Percentiles rank a stretch among this genome's conserved stretches.
Evolutionary conservation across 768 basidiomycete species (phyloP).

Genomic region (Serendipita indica): DNA sequence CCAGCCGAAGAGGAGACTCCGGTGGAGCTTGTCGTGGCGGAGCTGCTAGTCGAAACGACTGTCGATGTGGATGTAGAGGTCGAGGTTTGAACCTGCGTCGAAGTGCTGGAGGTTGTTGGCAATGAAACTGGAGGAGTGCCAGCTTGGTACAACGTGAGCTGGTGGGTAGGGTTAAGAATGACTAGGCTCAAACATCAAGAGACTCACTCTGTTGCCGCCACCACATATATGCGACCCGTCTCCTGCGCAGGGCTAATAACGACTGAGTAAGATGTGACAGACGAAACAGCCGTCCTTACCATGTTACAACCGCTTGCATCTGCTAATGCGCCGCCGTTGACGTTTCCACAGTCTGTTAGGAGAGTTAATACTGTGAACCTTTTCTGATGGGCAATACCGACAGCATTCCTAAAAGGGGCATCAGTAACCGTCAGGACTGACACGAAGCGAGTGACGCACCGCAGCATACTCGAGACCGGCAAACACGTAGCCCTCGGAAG

Average conservation of each 20-base stretch:
- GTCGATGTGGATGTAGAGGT: background rate
- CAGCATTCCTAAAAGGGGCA: constrained; percentile 34
- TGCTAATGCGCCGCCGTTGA: constrained; percentile 33
- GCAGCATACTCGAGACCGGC: constrained; percentile 29
- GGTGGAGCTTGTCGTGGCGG: background rate
- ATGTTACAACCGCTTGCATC: constrained; percentile 44
- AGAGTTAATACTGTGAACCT: too few relatives aligned
- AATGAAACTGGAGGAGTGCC: background rate
- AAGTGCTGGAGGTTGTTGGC: background rate
- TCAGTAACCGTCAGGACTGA: background rate
- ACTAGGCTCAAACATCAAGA: background rate
- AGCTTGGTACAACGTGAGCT: background rate
- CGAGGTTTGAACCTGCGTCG: background rate
- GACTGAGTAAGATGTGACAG: background rate
- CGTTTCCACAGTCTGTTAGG: constrained; percentile 34
- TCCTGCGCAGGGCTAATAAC: constrained; percentile 27
- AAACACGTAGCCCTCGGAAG: constrained; percentile 32
- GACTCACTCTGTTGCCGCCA: constrained; percentile 6
- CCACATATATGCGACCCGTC: background rate
- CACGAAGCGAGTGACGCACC: background rate
- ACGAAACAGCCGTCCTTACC: constrained; percentile 16
- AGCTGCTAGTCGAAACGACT: background rate
- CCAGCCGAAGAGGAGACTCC: background rate
- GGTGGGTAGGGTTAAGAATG: background rate
- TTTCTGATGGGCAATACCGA: constrained; percentile 23